Evolutionary conservation across 306 rosid species (phyloP), one percentile per base, ranked within the genome.

Genomic region (Vigna reflexopilosa): DNA sequence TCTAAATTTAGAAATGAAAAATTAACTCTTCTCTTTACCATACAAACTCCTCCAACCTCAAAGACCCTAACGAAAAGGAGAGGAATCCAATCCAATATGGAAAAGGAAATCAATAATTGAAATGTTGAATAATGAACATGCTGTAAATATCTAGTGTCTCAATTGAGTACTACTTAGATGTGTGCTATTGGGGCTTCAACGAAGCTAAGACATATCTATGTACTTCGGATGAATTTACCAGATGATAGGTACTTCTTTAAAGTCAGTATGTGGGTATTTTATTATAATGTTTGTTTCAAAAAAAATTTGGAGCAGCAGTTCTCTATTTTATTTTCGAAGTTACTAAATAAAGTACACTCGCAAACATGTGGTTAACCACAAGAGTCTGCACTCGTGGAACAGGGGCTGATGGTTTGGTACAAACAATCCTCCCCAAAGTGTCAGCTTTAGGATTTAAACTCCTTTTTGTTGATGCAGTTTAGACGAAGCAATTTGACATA

Each of bases 401-500:
- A 42, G 38, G 17, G 47, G 54, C 32, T 22, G 26, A 24, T 57
- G 62, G 62, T 47, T 66, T 3, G 32, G 59, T 45, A 56, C 61
- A 56, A 12, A 56, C 61, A 56, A 12, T n/a, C 63, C 75, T 69
- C 50, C 42, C 19, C 10, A 2, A 56, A 69, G 36, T 78, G 22
- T 40, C 12, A 50, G 34, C 36, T 61, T 9, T 59, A 22, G 42
- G 54, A 68, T 58, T 48, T 26, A 3, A 57, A 71, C 65, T 20
- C 50, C 19, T 73, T 38, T 42, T 34, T 42, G 55, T 20, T 70
- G 16, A 34, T 47, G 56, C 36, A 54, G 65, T 49, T 65, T 50
- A 49, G 56, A 49, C n/a, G 36, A 72, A 78, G 84, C 48, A 65
- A 49, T 67, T 49, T 61, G 70, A 66, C 76, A 48, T 65, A 61